Base-by-base conservation (phyloP, 768 basidiomycete genomes). In the Pholiota microspora region DNA sequence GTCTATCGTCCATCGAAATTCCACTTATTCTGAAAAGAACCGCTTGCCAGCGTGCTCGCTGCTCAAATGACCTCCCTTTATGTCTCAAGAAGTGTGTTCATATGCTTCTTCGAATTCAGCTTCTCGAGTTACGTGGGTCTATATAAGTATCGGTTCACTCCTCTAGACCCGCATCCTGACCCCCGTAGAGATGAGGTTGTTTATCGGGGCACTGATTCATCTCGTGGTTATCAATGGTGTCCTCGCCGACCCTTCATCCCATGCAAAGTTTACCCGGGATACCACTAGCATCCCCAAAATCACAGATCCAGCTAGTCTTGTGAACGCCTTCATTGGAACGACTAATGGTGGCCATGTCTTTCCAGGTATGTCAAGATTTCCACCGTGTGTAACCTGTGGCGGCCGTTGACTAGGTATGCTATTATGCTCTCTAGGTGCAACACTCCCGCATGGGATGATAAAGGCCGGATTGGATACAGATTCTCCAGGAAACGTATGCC, bases 401-500 rank as follows among this genome's bases (percentile, higher is more conserved):
- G 47, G 34, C 47, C 15, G 42, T 3, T 16, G n/a, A 45, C 18
- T 36, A 49, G 21, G 12, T 32, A 18, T 27, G 10, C n/a, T 24
- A 3, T 15, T 16, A 6, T 38, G 32, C 13, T 2, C 16, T 51
- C 16, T 42, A 83, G 84, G 85, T 38, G 84, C 82, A 0, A 85
- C 82, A 2, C 61, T 84, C 18, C 85, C 85, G 2, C 84, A 86
- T 67, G 84, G 85, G n/a, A 83, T 86, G 84, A 76, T 80, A 13
- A 87, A 87, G 69, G 77, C 71, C 2, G 85, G 84, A 6, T 79
- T 85, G 77, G 84, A 87, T 61, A 85, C 84, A 0, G 81, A 86
- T 60, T 83, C 83, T 10, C 81, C 83, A 2, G 80, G 77, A 61
- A 82, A 82, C 63, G 83, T 83, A 59, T 29, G 74, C 64, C 49